These are phyloP conservation scores for Gentiana macrophylla DNA, from an alignment of 257 asterid genomes.

Conservation along the genomic window DNA sequence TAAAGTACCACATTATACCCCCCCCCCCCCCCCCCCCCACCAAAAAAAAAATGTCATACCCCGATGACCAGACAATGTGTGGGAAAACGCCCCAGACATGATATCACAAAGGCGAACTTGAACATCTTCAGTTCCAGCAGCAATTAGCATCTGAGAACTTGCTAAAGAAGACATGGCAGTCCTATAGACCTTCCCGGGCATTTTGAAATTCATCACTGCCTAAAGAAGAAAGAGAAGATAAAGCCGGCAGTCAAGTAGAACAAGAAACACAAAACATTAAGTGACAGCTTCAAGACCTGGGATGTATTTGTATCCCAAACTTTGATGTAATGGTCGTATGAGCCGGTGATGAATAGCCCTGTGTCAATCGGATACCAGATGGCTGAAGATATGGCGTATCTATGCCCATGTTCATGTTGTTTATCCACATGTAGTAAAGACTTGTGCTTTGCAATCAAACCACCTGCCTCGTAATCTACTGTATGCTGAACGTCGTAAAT, in stretches of 20 bases:
- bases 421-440: conserved; percentile 58
- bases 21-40: too few relatives aligned
- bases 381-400: conserved; percentile 73
- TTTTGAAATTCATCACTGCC: conserved; percentile 74
- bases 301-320: conserved; percentile 97
- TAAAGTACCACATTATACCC: too few relatives aligned
- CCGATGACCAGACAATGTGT: conserved; percentile 98
- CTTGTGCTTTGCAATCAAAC: conserved; percentile 66
- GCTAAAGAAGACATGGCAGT: conserved; percentile 87
- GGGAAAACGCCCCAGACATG: conserved; percentile 94
- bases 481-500: conserved; percentile 80
- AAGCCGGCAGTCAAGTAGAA: not conserved
- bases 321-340: conserved; percentile 82
- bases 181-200: conserved; percentile 98
- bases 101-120: conserved; percentile 98
- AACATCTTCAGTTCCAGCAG: conserved; percentile 96
- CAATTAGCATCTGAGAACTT: conserved; percentile 87
- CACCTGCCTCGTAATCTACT: conserved; percentile 45
- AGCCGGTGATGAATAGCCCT: conserved; percentile 87
- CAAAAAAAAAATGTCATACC: conserved; percentile 35
- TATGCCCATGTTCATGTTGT: conserved; percentile 84
- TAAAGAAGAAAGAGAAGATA: conserved; percentile 20
- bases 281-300: conserved; percentile 32
- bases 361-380: conserved; percentile 96
- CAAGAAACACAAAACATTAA: not conserved